Percentiles rank a stretch among this genome's conserved stretches.
Evolutionary conservation across 495 filamentous ascomycete species (phyloP).

Genomic region (Bryoglossum gracile): DNA sequence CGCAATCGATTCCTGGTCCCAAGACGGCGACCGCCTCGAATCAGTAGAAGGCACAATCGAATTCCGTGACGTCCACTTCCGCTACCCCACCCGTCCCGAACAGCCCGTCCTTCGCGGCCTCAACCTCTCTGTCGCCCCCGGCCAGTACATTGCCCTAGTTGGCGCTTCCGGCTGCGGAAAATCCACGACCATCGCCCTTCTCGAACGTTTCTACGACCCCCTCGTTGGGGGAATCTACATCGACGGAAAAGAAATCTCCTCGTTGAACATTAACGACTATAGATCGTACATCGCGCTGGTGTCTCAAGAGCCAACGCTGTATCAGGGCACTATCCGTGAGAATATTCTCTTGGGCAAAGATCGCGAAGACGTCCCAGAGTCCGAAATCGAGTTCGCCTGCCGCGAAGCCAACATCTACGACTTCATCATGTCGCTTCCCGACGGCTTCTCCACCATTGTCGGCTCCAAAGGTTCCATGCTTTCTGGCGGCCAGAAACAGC

Average conservation of each 20-base stretch:
- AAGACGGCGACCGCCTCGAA: slow-evolving; percentile 54
- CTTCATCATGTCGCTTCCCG: slow-evolving; percentile 71
- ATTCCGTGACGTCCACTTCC: slow-evolving; percentile 72
- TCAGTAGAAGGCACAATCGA: slow-evolving; percentile 62
- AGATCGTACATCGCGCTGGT: slow-evolving; percentile 71
- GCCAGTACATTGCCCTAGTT: slow-evolving; percentile 75
- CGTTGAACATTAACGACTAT: slow-evolving; percentile 72
- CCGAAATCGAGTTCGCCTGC: slow-evolving; percentile 65
- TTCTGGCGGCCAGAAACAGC: slow-evolving; percentile 79
- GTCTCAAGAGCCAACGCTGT: slow-evolving; percentile 79
- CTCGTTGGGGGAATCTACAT: slow-evolving; percentile 63
- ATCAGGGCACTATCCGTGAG: slow-evolving; percentile 77
- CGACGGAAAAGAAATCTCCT: slow-evolving; percentile 67
- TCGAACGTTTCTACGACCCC: slow-evolving; percentile 83
- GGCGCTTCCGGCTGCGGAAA: slow-evolving; percentile 81
- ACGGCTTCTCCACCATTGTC: slow-evolving; percentile 69
- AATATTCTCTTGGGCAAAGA: slow-evolving; percentile 70
- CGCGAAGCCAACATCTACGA: slow-evolving; percentile 88
- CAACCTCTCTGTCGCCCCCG: slow-evolving; percentile 63
- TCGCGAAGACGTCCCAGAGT: slow-evolving; percentile 57
- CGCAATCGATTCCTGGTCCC: slow-evolving; percentile 74
- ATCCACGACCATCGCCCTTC: slow-evolving; percentile 69
- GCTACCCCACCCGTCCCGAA: slow-evolving; percentile 73
- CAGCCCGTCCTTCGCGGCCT: slow-evolving; percentile 71
- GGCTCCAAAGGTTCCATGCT: slow-evolving; percentile 73